Evolutionary conservation across 768 basidiomycete genomes (phyloP).

Genomic region (Mycena venus): DNA sequence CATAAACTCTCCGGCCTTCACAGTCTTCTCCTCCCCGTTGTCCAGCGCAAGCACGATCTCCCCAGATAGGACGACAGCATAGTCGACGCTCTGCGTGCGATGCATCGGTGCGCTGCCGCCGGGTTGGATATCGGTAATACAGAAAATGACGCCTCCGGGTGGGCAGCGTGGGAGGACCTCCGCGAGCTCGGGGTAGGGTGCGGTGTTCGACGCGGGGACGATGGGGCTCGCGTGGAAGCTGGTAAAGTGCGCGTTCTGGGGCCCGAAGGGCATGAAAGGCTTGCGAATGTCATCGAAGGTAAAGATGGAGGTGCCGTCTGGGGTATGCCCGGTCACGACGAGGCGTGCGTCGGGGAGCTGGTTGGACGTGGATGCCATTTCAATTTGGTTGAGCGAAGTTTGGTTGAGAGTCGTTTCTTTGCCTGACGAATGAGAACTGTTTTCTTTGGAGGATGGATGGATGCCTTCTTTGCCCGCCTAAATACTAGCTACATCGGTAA

Average conservation of each 20-base stretch:
- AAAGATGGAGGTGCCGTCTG: slow-evolving; percentile 20
- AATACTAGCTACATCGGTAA: no score
- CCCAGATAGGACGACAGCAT: slow-evolving; percentile 28
- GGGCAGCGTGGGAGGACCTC: slow-evolving; percentile 16
- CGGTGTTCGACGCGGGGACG: slow-evolving; percentile 28
- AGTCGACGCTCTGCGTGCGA: slow-evolving; percentile 30
- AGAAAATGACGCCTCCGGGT: slow-evolving; percentile 18
- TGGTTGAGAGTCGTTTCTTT: no score
- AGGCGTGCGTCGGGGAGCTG: slow-evolving; percentile 8
- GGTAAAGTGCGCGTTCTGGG: neutral
- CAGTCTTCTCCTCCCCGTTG: slow-evolving; percentile 22
- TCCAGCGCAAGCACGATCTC: slow-evolving; percentile 26
- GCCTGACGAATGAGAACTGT: neutral
- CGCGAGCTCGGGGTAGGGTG: slow-evolving; percentile 12
- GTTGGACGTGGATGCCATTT: neutral
- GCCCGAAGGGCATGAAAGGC: slow-evolving; percentile 20
- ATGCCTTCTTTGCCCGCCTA: neutral
- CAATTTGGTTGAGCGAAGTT: neutral
- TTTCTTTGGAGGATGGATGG: neutral
- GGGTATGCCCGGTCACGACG: slow-evolving; percentile 10
- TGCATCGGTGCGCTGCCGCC: slow-evolving; percentile 29
- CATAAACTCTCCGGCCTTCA: slow-evolving; percentile 27
- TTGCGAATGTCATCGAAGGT: slow-evolving; percentile 15
- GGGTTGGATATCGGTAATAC: slow-evolving; percentile 12
- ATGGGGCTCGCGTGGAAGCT: slow-evolving; percentile 22